phyloP scores from a whole-genome alignment of 176 grass and related monocot genomes.

The Paspalum vaginatum region DNA sequence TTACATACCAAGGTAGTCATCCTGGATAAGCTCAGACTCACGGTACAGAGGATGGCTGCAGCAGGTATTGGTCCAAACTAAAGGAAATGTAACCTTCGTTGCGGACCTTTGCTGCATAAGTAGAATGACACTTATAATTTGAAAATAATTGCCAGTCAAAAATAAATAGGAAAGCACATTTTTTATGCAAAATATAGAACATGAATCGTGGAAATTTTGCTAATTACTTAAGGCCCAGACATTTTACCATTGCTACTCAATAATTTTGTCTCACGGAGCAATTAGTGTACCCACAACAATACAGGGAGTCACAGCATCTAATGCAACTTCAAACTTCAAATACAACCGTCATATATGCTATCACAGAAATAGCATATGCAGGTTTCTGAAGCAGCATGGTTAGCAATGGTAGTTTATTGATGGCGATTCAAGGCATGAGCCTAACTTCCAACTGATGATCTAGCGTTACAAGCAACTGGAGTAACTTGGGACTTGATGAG shows the following conservation, averaged over 20 bases:
- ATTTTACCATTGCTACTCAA: not conserved
- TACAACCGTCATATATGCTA: not conserved
- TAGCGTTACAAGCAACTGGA: not conserved
- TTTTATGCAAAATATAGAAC: not conserved
- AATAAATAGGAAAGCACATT: not conserved
- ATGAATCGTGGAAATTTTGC: not conserved
- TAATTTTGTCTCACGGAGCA: not conserved
- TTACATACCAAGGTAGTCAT: conserved; percentile 77
- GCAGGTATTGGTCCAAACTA: conserved; percentile 98
- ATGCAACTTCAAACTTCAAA: conserved; percentile 29
- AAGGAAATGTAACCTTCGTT: conserved; percentile 95
- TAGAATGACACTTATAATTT: conserved; percentile 10
- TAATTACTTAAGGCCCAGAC: not conserved
- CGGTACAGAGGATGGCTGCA: conserved; percentile 98
- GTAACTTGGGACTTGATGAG: not conserved
- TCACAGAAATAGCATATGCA: not conserved
- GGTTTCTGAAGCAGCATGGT: not conserved
- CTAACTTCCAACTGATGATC: conserved; percentile 18
- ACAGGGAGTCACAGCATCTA: not conserved
- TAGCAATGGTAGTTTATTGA: not conserved
- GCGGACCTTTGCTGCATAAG: conserved; percentile 83
- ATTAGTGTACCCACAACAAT: not conserved
- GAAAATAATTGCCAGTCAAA: not conserved
- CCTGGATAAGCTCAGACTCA: conserved; percentile 91
- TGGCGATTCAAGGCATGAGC: conserved; percentile 14